Evolutionary conservation across 1,284 basidiomycete genomes (phyloP), one percentile per base, ranked within the genome.

Genomic region (Cryptococcus sp.): DNA sequence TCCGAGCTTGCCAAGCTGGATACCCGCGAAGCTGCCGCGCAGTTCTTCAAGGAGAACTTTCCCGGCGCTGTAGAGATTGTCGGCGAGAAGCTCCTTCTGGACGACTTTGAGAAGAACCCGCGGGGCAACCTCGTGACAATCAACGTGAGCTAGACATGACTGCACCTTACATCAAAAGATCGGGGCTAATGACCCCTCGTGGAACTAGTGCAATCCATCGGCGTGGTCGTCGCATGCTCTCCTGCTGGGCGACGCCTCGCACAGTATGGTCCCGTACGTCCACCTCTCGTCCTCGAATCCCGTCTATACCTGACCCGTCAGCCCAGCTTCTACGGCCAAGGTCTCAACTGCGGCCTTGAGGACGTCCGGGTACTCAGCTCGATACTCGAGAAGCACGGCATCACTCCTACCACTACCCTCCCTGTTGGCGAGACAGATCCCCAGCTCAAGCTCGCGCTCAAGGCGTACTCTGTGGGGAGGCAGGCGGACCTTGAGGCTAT

Each of bases 281-380:
- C 49, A 9, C 20, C 20, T 33, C 24, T 39, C 20, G 18, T 43
- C n/a, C n/a, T n/a, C n/a, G n/a, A 23, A 33, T 20, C 15, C n/a
- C 40, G 8, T n/a, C 18, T 33, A n/a, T 21, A 33, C 3, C 21
- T 45, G 44, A 45, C 44, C 20, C 15, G 5, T 8, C 13, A 5
- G 11, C 16, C 62, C 9, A 95, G 95, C 49, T 98, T 98, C 80
- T 98, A 95, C 76, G 95, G 93, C 21, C 95, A 98, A 80, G 95
- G 95, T 18, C 83, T 98, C 65, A 98, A 98, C 73, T 97, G 94
- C 72, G 95, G 95, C 11, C 83, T 98, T 55, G 95, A 98, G 79
- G 95, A 98, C 76, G 93, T 98, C 58, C 85, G 95, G 60, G 85
- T 98, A 48, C 82, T 98, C 62, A 84, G 86, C 57, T 82, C 85